Evolutionary conservation across 1,284 basidiomycete species (phyloP), one percentile per base, ranked within the genome.

Genomic region (Trametes versicolor): DNA sequence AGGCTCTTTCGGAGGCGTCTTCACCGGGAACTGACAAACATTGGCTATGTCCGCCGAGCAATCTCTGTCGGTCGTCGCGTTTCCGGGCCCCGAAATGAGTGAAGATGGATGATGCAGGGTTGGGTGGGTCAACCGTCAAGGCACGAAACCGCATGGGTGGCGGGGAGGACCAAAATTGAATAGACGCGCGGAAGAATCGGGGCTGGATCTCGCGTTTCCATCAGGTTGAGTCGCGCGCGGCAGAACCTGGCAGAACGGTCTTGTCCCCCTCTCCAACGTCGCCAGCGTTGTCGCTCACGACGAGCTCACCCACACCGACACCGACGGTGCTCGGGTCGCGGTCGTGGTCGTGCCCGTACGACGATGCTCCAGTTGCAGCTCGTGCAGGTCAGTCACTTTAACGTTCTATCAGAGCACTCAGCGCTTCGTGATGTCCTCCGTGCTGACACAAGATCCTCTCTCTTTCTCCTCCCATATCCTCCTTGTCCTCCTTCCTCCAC

Each of bases 111-210:
- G 32, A n/a, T 25, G 36, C 45, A 51, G 48, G 48, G 25, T 25
- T 37, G 32, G 39, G 17, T 17, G 15, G 34, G 39, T 25, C 43
- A 56, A 37, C 41, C 29, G 37, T 12, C 9, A 10, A 48, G 21
- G 47, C 23, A 48, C 19, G 21, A n/a, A n/a, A n/a, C n/a, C n/a
- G n/a, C n/a, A n/a, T n/a, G n/a, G n/a, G 43, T 36, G 43, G 34
- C 32, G 45, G n/a, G 36, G 48, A 25, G 54, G 62, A 34, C 68
- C 68, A 69, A 66, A 67, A 69, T 69, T 69, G 68, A 69, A 69
- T 69, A 69, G 63, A 67, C 68, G 68, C 67, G 56, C 65, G 68
- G 68, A 65, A 55, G 68, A 34, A 69, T 69, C 68, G 23, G 51
- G 47, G n/a, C 9, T 21, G 52, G 60, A 69, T 66, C 62, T 64